Evolutionary conservation across 345 rosid species (phyloP).

Genomic region (Syzygium oleosum): DNA sequence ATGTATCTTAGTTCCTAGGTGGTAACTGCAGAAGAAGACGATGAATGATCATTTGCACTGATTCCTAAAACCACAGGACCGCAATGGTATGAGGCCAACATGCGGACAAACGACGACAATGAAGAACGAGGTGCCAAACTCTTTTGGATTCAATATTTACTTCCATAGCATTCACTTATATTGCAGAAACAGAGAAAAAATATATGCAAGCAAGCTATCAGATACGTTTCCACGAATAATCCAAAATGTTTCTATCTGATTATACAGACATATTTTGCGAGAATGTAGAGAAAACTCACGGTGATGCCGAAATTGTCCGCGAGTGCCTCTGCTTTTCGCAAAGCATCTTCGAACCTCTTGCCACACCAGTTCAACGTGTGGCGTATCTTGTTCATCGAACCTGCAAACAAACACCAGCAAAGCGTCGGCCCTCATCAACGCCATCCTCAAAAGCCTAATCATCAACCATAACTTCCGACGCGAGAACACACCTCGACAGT

Average conservation of each 20-base stretch:
- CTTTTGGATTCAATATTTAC: neutral
- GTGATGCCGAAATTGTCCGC: conserved; percentile 8
- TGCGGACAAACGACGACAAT: neutral
- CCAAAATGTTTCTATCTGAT: neutral
- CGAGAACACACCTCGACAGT: neutral
- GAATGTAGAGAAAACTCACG: neutral
- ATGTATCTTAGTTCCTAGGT: neutral
- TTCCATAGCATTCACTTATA: neutral
- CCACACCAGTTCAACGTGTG: conserved; percentile 10
- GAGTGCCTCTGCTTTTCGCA: conserved; percentile 45
- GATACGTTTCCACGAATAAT: neutral
- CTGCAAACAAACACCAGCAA: neutral
- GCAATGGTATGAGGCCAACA: neutral
- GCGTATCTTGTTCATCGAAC: conserved; percentile 12
- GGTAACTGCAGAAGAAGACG: neutral
- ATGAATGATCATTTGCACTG: neutral
- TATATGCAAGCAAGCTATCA: neutral
- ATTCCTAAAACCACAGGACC: neutral
- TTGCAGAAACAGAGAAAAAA: neutral
- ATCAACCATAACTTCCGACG: neutral
- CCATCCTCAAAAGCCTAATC: neutral
- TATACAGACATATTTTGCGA: neutral
- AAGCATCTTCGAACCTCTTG: conserved; percentile 45
- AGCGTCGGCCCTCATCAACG: neutral
- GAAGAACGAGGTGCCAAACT: neutral